A percentile compares a stretch with the other conserved stretches of the same genome.
phyloP scores from a whole-genome alignment of 2,329 filamentous ascomycete species.

The Cryphonectria parasitica region DNA sequence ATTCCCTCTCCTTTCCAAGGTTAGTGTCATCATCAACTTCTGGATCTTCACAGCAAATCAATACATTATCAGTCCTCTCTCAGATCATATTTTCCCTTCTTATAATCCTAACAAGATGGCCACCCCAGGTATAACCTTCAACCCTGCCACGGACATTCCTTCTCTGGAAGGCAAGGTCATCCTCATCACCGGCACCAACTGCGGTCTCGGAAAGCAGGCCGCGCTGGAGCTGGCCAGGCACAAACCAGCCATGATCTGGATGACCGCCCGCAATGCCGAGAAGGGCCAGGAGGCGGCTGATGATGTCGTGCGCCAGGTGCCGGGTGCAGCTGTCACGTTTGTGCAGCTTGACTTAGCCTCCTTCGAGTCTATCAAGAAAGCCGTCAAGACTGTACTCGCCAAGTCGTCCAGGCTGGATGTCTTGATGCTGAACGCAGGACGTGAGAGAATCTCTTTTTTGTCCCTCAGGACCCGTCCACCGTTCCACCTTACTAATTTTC shows the following conservation, averaged over 20 bases:
- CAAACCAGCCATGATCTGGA: slow-evolving; percentile 37
- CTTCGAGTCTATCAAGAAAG: slow-evolving; percentile 46
- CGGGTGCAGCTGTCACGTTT: slow-evolving; percentile 34
- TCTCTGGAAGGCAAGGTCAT: slow-evolving; percentile 46
- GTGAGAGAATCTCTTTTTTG: slow-evolving; percentile 26
- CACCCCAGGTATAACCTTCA: background rate
- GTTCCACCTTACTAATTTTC: background rate
- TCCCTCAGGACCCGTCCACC: background rate
- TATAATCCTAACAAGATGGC: background rate
- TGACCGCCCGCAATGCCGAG: slow-evolving; percentile 42
- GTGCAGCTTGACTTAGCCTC: slow-evolving; percentile 51
- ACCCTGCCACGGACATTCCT: slow-evolving; percentile 43
- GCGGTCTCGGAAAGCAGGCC: slow-evolving; percentile 53
- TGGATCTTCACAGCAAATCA: background rate
- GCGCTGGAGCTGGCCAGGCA: slow-evolving; percentile 48
- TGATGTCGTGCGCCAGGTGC: slow-evolving; percentile 39
- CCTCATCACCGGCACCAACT: slow-evolving; percentile 53
- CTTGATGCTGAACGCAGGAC: slow-evolving; percentile 50
- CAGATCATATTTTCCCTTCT: background rate
- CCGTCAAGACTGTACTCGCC: slow-evolving; percentile 43
- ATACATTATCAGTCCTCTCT: background rate
- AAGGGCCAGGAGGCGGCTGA: slow-evolving; percentile 42
- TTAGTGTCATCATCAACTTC: too few species aligned
- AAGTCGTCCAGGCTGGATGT: slow-evolving; percentile 30
- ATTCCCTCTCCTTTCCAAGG: background rate